A percentile compares a stretch with the other conserved stretches of the same genome.
Conservation (phyloP, 306 rosid genomes). For the Argentina anserina region DNA sequence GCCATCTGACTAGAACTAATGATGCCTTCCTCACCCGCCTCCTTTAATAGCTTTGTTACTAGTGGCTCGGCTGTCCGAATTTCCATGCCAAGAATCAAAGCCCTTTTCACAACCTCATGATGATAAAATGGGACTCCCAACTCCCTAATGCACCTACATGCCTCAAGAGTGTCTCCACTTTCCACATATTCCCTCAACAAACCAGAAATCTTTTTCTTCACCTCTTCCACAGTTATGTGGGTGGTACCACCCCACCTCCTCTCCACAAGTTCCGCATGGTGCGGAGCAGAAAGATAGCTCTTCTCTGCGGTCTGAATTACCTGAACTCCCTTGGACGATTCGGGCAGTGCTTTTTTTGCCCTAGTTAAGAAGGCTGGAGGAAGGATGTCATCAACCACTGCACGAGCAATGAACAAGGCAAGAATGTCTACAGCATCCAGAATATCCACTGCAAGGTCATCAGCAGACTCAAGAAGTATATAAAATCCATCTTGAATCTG, state of each 20-base stretch:
- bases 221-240: constrained; percentile 90
- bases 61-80: constrained; percentile 57
- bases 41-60: constrained; percentile 71
- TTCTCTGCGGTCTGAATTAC: constrained; percentile 79
- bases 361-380: constrained; percentile 89
- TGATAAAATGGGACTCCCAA: constrained; percentile 92
- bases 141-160: constrained; percentile 91
- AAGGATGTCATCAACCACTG: constrained; percentile 95
- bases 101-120: constrained; percentile 98
- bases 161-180: constrained; percentile 76
- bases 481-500: constrained; percentile 95
- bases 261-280: constrained; percentile 98
- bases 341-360: constrained; percentile 83
- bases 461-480: constrained; percentile 90
- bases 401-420: constrained; percentile 93
- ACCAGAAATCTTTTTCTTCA: constrained; percentile 84
- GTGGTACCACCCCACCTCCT: constrained; percentile 99
- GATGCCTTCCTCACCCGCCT: constrained; percentile 94
- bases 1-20: constrained; percentile 96
- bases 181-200: constrained; percentile 77
- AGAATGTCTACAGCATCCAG: constrained; percentile 90
- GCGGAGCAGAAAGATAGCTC: constrained; percentile 98
- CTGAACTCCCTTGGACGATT: constrained; percentile 84
- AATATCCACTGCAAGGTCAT: constrained; percentile 95
- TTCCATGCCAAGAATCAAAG: constrained; percentile 89